phyloP scores from a whole-genome alignment of 208 protist genomes.

The Acanthamoeba rhysodes region DNA sequence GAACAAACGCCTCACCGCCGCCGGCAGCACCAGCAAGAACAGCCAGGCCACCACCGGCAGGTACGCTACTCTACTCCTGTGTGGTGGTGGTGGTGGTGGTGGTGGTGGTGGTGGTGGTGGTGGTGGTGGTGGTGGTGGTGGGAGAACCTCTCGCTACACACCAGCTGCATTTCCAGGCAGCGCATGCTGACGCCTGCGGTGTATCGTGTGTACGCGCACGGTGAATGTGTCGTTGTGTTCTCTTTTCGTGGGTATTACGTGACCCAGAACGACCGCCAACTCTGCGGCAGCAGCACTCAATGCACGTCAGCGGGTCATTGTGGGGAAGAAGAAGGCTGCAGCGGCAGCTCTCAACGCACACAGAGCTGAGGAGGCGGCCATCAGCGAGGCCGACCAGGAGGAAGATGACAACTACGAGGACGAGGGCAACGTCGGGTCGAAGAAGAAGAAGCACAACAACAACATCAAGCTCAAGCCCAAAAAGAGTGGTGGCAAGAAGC shows the following conservation, averaged over 20 bases:
- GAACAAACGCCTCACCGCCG: background rate
- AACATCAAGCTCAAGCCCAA: conserved; percentile 17
- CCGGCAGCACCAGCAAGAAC: background rate
- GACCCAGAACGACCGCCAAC: background rate
- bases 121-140: too few relatives aligned
- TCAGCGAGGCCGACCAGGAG: background rate
- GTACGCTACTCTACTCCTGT: background rate
- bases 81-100: too few relatives aligned
- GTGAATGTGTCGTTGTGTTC: too few relatives aligned
- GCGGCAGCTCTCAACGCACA: conserved; percentile 13
- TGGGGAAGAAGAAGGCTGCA: conserved; percentile 35
- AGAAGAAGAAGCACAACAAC: conserved; percentile 1
- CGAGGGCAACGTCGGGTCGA: background rate
- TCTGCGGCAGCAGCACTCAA: background rate
- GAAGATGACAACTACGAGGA: background rate
- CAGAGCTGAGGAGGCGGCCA: background rate
- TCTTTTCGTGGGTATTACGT: too few relatives aligned
- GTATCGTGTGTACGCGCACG: too few relatives aligned
- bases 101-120: too few relatives aligned
- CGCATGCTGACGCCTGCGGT: too few relatives aligned
- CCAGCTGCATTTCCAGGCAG: too few relatives aligned
- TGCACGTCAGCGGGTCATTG: background rate
- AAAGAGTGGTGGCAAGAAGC: background rate
- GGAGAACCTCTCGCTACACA: too few relatives aligned
- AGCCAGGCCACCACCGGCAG: background rate